Evolutionary conservation across 805 yeast genomes (phyloP).

Genomic region (Wickerhamiella allomyrinae): DNA sequence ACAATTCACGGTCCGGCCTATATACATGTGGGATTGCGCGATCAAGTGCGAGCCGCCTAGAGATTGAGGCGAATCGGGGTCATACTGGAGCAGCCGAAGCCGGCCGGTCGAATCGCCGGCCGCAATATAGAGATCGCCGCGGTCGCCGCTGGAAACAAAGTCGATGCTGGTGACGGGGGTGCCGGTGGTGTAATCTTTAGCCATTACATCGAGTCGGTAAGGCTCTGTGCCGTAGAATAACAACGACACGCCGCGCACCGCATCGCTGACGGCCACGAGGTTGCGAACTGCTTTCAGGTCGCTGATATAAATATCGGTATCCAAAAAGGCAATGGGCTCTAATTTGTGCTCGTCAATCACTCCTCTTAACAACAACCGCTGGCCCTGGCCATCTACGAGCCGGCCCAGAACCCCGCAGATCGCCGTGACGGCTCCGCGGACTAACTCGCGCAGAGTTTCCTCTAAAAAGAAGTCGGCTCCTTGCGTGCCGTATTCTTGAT

Average conservation of each 20-base stretch:
- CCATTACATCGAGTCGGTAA: constrained; percentile 63
- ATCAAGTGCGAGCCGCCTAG: constrained; percentile 64
- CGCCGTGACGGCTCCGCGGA: constrained; percentile 72
- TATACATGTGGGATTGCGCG: constrained; percentile 53
- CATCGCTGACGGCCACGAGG: constrained; percentile 67
- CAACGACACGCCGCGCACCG: constrained; percentile 60
- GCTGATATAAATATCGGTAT: constrained; percentile 63
- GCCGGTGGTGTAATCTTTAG: constrained; percentile 59
- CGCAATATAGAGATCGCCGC: constrained; percentile 48
- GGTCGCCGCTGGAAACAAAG: constrained; percentile 12
- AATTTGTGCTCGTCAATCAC: constrained; percentile 73
- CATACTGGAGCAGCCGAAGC: constrained; percentile 66
- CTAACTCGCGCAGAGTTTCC: constrained; percentile 35
- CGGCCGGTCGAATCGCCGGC: constrained; percentile 54
- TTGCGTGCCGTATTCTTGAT: constrained; percentile 35
- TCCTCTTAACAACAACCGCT: constrained; percentile 63
- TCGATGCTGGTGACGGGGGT: constrained; percentile 67
- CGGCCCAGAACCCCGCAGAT: constrained; percentile 72
- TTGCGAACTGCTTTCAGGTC: constrained; percentile 77
- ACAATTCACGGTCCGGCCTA: constrained; percentile 35
- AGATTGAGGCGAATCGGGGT: constrained; percentile 82
- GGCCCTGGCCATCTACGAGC: constrained; percentile 75
- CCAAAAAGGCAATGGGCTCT: constrained; percentile 87
- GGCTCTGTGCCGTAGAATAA: constrained; percentile 94
- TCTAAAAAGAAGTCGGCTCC: neutral